phyloP scores from a whole-genome alignment of 2,329 filamentous ascomycete genomes.

The Akanthomyces lecanii region DNA sequence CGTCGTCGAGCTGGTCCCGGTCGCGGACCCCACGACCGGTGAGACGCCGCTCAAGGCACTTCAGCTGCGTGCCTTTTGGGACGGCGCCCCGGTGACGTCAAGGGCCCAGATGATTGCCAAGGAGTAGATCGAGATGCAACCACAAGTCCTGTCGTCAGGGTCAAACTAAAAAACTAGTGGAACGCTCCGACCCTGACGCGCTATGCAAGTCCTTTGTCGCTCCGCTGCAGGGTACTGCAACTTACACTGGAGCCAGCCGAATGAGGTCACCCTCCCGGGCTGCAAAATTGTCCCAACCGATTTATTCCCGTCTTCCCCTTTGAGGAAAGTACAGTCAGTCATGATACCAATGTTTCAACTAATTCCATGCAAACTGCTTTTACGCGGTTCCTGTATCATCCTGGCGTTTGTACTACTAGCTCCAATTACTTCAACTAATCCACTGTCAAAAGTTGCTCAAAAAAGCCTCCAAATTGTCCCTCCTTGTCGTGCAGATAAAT shows the following conservation, averaged over 20 bases:
- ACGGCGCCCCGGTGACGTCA: constrained; percentile 15
- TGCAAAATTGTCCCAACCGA: background rate
- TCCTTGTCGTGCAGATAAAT: constrained; percentile 41
- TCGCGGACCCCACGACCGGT: background rate
- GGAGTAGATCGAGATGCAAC: constrained; percentile 4
- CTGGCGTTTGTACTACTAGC: background rate
- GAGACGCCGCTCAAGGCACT: constrained; percentile 4
- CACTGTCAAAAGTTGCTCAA: constrained; percentile 35
- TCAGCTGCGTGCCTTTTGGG: constrained; percentile 14
- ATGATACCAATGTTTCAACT: background rate
- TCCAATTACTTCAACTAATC: background rate
- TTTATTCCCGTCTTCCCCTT: background rate
- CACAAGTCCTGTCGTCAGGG: background rate
- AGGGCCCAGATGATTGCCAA: constrained; percentile 15
- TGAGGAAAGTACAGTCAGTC: background rate
- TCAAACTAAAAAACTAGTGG: background rate
- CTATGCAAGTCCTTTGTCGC: too few species aligned
- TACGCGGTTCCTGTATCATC: background rate
- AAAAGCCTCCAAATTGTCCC: constrained; percentile 39
- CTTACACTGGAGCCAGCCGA: background rate
- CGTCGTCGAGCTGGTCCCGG: constrained; percentile 12
- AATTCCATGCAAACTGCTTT: background rate
- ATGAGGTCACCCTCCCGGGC: background rate
- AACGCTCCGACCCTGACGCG: background rate
- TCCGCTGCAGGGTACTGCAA: background rate